A percentile compares a stretch with the other conserved stretches of the same genome.
These are phyloP conservation scores for Calcarisporium arbuscula DNA, from an alignment of 2,329 filamentous ascomycete species.

Conservation along the genomic window DNA sequence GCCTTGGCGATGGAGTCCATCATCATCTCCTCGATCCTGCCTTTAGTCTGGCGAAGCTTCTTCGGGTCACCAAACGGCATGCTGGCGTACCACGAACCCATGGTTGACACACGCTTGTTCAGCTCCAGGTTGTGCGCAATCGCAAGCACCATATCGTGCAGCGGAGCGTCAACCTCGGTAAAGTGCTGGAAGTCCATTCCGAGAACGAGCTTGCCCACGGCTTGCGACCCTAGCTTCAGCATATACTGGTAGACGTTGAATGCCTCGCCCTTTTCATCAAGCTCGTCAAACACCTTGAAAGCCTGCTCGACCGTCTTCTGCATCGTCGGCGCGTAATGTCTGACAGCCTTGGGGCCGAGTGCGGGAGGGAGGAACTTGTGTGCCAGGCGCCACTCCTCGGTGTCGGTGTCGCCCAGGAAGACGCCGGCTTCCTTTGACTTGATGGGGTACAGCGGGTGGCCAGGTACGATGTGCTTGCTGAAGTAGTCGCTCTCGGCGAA, in stretches of 20 bases:
- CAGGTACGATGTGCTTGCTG: slow-evolving; percentile 45
- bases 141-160: slow-evolving; percentile 43
- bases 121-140: slow-evolving; percentile 46
- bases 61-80: slow-evolving; percentile 53
- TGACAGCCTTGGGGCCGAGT: slow-evolving; percentile 52
- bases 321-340: slow-evolving; percentile 55
- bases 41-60: slow-evolving; percentile 27
- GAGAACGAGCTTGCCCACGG: slow-evolving; percentile 37
- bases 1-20: slow-evolving; percentile 31
- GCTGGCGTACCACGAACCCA: slow-evolving; percentile 48
- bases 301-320: slow-evolving; percentile 45
- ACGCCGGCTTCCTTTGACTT: slow-evolving; percentile 35
- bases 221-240: slow-evolving; percentile 41
- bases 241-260: slow-evolving; percentile 46
- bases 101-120: slow-evolving; percentile 44
- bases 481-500: slow-evolving; percentile 46
- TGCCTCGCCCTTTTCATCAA: slow-evolving; percentile 41
- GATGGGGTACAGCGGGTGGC: slow-evolving; percentile 38
- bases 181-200: slow-evolving; percentile 42
- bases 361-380: slow-evolving; percentile 59
- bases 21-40: slow-evolving; percentile 29
- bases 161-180: slow-evolving; percentile 33
- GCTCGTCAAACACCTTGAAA: slow-evolving; percentile 42
- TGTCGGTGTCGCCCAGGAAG: slow-evolving; percentile 45
- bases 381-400: slow-evolving; percentile 40